phyloP scores from a whole-genome alignment of 2,329 filamentous ascomycete species.

The Colletotrichum limetticola region DNA sequence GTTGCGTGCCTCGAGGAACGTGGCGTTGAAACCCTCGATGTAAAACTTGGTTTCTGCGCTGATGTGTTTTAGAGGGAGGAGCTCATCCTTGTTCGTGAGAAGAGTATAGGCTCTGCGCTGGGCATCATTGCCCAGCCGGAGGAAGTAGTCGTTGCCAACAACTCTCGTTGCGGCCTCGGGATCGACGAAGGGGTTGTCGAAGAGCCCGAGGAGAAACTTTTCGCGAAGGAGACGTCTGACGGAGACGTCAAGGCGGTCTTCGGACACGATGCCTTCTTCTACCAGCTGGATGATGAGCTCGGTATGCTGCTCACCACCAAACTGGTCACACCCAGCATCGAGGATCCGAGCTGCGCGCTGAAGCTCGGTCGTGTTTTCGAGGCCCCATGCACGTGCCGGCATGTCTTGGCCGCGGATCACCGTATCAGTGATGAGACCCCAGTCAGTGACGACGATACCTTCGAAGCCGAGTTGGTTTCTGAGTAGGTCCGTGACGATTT shows the following conservation, averaged over 20 bases:
- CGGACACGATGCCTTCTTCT: conserved; percentile 49
- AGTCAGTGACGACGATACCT: conserved; percentile 63
- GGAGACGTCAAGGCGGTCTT: conserved; percentile 57
- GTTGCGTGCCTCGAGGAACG: conserved; percentile 36
- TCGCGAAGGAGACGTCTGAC: conserved; percentile 58
- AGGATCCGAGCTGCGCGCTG: conserved; percentile 55
- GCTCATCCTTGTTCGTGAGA: conserved; percentile 39
- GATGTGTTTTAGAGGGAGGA: conserved; percentile 37
- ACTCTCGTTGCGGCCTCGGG: conserved; percentile 50
- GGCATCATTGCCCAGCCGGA: conserved; percentile 36
- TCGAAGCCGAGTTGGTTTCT: conserved; percentile 59
- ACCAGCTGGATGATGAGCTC: conserved; percentile 62
- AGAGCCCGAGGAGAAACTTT: conserved; percentile 63
- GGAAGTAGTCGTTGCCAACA: conserved; percentile 57
- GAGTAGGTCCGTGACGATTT: conserved; percentile 60
- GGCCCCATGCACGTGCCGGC: conserved; percentile 61
- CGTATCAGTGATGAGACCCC: conserved; percentile 61
- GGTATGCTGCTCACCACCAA: conserved; percentile 59
- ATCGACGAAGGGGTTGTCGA: conserved; percentile 62
- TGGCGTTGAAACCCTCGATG: conserved; percentile 31
- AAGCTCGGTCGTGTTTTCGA: conserved; percentile 54
- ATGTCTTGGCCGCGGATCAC: conserved; percentile 54
- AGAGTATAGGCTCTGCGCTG: conserved; percentile 43
- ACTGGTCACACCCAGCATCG: conserved; percentile 62
- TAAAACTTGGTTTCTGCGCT: conserved; percentile 36